phyloP scores from a whole-genome alignment of 176 grass and related monocot genomes.

The Lolium rigidum region DNA sequence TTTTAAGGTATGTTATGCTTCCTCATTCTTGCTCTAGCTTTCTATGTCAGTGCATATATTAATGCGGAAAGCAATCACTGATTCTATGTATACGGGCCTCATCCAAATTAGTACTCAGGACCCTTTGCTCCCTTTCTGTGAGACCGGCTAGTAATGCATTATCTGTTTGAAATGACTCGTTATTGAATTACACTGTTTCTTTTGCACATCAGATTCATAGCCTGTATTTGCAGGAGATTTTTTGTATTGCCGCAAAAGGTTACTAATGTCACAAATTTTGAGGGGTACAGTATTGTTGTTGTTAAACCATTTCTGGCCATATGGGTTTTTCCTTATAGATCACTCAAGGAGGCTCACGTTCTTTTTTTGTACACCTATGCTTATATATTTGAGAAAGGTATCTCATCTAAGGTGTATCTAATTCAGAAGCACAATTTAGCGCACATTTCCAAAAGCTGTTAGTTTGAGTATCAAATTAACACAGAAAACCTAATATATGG shows the following conservation, averaged over 20 bases:
- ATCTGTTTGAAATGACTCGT: conserved; percentile 23
- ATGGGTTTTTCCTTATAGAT: not conserved
- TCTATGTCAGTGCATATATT: not conserved
- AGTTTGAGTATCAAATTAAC: not conserved
- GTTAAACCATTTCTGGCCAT: not conserved
- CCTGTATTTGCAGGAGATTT: not conserved
- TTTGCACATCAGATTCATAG: not conserved
- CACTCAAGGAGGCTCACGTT: not conserved
- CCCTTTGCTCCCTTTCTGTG: not conserved
- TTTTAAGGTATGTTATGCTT: conserved; percentile 74
- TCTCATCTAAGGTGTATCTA: conserved; percentile 4
- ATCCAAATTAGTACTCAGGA: not conserved
- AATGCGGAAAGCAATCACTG: not conserved
- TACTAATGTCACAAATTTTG: not conserved
- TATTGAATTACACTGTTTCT: not conserved
- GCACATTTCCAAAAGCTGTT: not conserved
- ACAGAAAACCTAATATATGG: not conserved
- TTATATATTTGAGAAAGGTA: conserved; percentile 1
- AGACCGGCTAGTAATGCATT: not conserved
- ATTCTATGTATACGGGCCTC: not conserved
- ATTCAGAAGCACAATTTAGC: not conserved
- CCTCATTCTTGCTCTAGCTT: conserved; percentile 6
- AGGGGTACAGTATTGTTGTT: not conserved
- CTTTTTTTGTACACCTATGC: not conserved
- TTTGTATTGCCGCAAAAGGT: not conserved